phyloP scores from a whole-genome alignment of 208 protist genomes.

The Phytomonas sp. region DNA sequence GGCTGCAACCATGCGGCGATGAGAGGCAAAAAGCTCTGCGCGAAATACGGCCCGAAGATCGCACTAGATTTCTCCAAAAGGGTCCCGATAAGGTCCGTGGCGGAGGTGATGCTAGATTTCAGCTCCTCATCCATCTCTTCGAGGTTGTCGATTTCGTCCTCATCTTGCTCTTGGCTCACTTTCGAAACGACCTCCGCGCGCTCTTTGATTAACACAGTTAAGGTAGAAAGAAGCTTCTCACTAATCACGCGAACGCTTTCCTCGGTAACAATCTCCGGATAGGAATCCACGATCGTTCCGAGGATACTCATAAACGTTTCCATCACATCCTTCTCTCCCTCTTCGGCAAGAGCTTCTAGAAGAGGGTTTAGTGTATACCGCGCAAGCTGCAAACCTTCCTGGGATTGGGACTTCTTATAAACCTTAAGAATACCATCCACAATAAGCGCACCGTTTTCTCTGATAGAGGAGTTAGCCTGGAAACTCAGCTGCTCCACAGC shows the following conservation, averaged over 20 bases:
- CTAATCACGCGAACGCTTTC: constrained; percentile 43
- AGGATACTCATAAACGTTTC: constrained; percentile 56
- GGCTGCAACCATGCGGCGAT: constrained; percentile 45
- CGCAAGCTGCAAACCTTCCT: constrained; percentile 40
- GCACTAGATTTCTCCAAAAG: constrained; percentile 49
- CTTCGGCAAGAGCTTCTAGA: constrained; percentile 50
- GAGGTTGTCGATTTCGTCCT: constrained; percentile 78
- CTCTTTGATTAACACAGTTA: constrained; percentile 44
- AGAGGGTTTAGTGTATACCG: constrained; percentile 33
- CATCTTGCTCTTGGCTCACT: constrained; percentile 61
- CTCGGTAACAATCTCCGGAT: constrained; percentile 43
- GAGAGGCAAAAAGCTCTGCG: constrained; percentile 48
- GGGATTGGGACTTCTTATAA: constrained; percentile 29
- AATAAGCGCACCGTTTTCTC: constrained; percentile 70
- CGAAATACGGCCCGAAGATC: constrained; percentile 65
- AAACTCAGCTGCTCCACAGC: constrained; percentile 57
- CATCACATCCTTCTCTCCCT: constrained; percentile 52
- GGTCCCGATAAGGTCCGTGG: constrained; percentile 53
- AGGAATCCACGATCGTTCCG: constrained; percentile 44
- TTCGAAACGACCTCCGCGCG: constrained; percentile 39
- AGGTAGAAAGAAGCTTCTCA: constrained; percentile 56
- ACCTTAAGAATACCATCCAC: constrained; percentile 50
- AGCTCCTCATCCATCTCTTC: constrained; percentile 65
- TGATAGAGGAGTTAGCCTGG: constrained; percentile 45
- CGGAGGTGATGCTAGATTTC: constrained; percentile 46